Evolutionary conservation across 345 rosid genomes (phyloP), one percentile per base, ranked within the genome.

Genomic region (Brassica rapa): DNA sequence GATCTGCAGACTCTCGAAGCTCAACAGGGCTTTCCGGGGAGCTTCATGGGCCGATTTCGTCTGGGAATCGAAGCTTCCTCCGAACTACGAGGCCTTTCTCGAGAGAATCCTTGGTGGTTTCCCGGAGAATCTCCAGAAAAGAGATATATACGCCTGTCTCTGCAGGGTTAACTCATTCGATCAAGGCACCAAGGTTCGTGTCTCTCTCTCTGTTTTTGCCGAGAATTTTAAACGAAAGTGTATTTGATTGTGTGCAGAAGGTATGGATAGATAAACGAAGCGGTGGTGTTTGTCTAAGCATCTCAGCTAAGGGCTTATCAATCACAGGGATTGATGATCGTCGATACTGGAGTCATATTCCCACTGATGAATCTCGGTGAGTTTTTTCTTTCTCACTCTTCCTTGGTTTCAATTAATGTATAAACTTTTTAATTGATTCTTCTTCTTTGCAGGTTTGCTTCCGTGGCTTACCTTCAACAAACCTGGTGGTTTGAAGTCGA

Each of bases 401-500:
- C 21, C 21, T 19, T 19, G 21, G 21, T 19, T 19, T 19, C 21
- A 19, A 19, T 19, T 19, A 19, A 19, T 19, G 11, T 11, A 8
- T 8, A 11, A 62, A 72, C 39, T 66, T 74, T 39, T 39, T 39
- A 9, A 37, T 73, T 62, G 70, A 29, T 73, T 76, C 29, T 49
- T 76, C 25, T 41, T 81, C 62, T 57, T 57, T 57, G 77, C 62
- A 96, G 99, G 77, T 96, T 96, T 69, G 25, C 74, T 2, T 85
- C 88, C n/a, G 85, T 96, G 56, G 97, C 98, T 29, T 96, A 91
- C 85, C 98, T 96, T 62, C 98, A 91, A 82, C 99, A 93, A 85
- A 93, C 80, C 56, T 96, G 99, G 99, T 96, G 99, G 99, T 87
- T 93, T 70, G 97, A 96, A 84, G 96, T 90, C 4, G 81, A 86